A percentile compares a stretch with the other conserved stretches of the same genome.
Evolutionary conservation across 257 asterid genomes (phyloP).

Genomic region (Verbascum thapsus): DNA sequence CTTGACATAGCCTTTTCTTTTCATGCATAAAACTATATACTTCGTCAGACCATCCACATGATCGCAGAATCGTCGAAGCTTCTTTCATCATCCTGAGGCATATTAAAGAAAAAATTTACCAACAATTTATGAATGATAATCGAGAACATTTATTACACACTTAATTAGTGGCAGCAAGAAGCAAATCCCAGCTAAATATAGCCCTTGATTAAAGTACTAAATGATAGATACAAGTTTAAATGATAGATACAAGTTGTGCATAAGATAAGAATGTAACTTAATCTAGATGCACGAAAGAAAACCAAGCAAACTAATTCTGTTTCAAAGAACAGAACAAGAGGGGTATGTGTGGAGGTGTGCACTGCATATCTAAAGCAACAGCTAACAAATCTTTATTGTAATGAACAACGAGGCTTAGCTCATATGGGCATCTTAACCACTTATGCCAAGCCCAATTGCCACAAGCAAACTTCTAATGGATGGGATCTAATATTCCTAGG

Average conservation of each 20-base stretch:
- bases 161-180: not conserved
- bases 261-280: not conserved
- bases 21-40: conserved; percentile 69
- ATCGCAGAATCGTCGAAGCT: conserved; percentile 60
- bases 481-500: not conserved
- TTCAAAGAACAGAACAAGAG: not conserved
- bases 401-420: conserved; percentile 19
- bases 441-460: conserved; percentile 10
- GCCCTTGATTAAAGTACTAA: conserved; percentile 21
- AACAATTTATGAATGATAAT: conserved; percentile 6
- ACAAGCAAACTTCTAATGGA: conserved; percentile 12
- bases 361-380: conserved; percentile 21
- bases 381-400: not conserved
- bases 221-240: not conserved
- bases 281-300: conserved; percentile 7
- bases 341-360: conserved; percentile 7
- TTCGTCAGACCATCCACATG: conserved; percentile 88
- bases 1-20: conserved; percentile 58
- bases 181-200: not conserved
- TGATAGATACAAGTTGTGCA: not conserved
- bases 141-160: not conserved
- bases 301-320: not conserved
- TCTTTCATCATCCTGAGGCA: conserved; percentile 69
- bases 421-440: conserved; percentile 17
- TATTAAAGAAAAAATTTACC: no score